Evolutionary conservation across 352 stramenopile genomes (phyloP).

Genomic region (Pythium periplocum): DNA sequence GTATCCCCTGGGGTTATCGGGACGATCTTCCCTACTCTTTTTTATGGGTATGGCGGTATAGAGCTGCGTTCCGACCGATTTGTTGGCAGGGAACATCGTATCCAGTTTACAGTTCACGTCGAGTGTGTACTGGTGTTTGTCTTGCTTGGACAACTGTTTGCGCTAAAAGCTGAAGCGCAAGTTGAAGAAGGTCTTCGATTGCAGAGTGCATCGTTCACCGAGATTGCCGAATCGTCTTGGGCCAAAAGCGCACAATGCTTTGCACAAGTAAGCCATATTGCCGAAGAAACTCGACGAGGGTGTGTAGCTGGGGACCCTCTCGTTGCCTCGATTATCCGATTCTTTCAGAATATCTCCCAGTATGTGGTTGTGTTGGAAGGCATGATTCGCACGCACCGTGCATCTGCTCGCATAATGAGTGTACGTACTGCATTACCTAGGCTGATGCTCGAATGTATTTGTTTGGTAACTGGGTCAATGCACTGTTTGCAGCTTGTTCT

Average conservation of each 20-base stretch:
- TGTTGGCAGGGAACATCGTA: conserved; percentile 19
- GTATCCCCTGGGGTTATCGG: neutral
- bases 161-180: conserved; percentile 17
- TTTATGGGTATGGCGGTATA: conserved; percentile 36
- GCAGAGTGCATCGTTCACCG: conserved; percentile 10
- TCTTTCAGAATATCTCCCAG: conserved; percentile 8
- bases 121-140: conserved; percentile 27
- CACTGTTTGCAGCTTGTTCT: conserved; percentile 26
- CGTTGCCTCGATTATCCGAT: conserved; percentile 12
- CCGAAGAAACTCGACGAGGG: neutral
- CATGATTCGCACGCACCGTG: conserved; percentile 11
- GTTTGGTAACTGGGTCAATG: neutral
- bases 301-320: conserved; percentile 8
- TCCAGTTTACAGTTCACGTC: conserved; percentile 14
- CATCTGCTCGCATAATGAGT: conserved; percentile 6
- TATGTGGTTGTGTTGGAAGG: conserved; percentile 15
- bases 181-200: conserved; percentile 9
- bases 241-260: conserved; percentile 8
- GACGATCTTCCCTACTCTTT: conserved; percentile 29
- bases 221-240: conserved; percentile 11
- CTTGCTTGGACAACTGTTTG: conserved; percentile 31
- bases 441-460: neutral
- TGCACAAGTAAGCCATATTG: neutral
- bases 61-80: conserved; percentile 29
- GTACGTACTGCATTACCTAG: conserved; percentile 1